A percentile compares a stretch with the other conserved stretches of the same genome.
Conservation (phyloP, 208 protist species). For the Vickermania spadyakhi region DNA sequence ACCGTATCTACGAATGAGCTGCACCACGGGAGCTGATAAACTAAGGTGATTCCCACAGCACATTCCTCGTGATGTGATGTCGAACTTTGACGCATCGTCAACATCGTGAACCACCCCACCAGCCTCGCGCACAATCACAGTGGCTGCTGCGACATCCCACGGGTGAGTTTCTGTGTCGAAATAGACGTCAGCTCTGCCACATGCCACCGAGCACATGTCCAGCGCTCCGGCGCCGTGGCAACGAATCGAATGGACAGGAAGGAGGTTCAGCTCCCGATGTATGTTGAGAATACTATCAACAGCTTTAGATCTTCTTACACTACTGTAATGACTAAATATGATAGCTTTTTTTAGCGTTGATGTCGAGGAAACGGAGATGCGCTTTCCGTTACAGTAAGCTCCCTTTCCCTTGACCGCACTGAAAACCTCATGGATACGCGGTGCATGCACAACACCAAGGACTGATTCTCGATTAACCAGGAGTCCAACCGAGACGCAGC, state of each 20-base stretch:
- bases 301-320: slow-evolving; percentile 16
- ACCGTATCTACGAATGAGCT: not conserved
- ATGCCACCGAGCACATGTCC: slow-evolving; percentile 40
- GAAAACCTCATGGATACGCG: slow-evolving; percentile 66
- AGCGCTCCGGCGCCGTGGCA: slow-evolving; percentile 32
- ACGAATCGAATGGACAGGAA: slow-evolving; percentile 28
- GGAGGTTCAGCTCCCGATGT: slow-evolving; percentile 11
- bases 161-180: slow-evolving; percentile 39
- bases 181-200: slow-evolving; percentile 50
- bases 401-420: slow-evolving; percentile 58
- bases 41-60: slow-evolving; percentile 57
- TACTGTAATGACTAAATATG: slow-evolving; percentile 4
- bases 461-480: slow-evolving; percentile 31
- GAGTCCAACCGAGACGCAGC: slow-evolving; percentile 69
- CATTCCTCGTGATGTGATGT: slow-evolving; percentile 46
- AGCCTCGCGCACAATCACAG: slow-evolving; percentile 59
- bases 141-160: slow-evolving; percentile 55
- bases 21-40: slow-evolving; percentile 15
- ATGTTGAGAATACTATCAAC: slow-evolving; percentile 27
- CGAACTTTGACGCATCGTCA: slow-evolving; percentile 26
- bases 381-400: slow-evolving; percentile 44
- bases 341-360: slow-evolving; percentile 12
- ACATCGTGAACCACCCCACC: slow-evolving; percentile 10
- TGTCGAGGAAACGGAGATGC: slow-evolving; percentile 24
- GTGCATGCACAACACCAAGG: slow-evolving; percentile 60